Conservation (phyloP, 148 eudicot species). For the Cornus controversa region DNA sequence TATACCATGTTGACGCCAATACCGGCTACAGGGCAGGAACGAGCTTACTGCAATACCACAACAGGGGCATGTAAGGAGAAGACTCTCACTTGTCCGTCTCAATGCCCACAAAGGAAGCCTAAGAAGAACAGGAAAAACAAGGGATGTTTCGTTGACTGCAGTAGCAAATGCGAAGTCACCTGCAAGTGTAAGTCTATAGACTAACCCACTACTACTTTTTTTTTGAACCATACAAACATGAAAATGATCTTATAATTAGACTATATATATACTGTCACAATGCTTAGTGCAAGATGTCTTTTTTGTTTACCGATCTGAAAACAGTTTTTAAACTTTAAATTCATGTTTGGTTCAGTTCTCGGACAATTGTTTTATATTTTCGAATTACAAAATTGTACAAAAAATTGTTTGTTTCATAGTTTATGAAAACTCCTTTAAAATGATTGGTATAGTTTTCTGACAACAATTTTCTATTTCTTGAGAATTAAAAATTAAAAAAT, state of each 20-base stretch:
- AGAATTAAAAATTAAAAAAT: too few species aligned
- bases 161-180: constrained; percentile 43
- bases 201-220: not conserved
- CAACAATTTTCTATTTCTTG: too few species aligned
- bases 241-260: not conserved
- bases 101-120: constrained; percentile 48
- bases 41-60: constrained; percentile 23
- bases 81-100: constrained; percentile 35
- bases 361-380: too few species aligned
- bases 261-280: not conserved
- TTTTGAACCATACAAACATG: not conserved
- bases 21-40: too few species aligned
- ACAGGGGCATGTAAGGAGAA: constrained; percentile 21
- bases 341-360: too few species aligned
- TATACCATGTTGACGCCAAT: too few species aligned
- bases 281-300: not conserved
- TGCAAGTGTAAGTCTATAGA: constrained; percentile 38
- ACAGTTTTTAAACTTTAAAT: too few species aligned
- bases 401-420: too few species aligned
- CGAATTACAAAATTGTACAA: too few species aligned
- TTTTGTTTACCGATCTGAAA: too few species aligned
- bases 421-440: too few species aligned
- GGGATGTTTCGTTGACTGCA: constrained; percentile 44
- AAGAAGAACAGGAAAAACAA: constrained; percentile 33
- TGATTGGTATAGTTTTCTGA: too few species aligned